Percentiles rank a stretch among this genome's conserved stretches.
Conservation (phyloP, 192 early-diverging fungal species). For the Mortierella alpina region DNA sequence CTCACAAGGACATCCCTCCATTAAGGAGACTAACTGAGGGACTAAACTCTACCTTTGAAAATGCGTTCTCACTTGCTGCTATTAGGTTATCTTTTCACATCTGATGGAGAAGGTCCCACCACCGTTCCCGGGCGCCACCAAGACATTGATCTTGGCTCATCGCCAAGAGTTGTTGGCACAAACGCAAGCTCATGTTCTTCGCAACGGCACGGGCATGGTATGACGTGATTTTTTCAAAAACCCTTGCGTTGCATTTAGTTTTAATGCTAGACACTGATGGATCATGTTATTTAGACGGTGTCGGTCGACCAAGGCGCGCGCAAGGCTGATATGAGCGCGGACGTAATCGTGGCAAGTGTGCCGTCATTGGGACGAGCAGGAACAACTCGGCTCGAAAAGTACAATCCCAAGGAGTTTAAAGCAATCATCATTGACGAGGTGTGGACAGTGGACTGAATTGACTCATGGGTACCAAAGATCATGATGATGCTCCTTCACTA, state of each 20-base stretch:
- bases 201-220: conserved; percentile 70
- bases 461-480: not conserved
- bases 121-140: conserved; percentile 72
- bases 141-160: conserved; percentile 89
- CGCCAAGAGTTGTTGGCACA: conserved; percentile 89
- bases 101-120: conserved; percentile 76
- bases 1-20: not conserved
- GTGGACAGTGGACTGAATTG: not conserved
- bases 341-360: conserved; percentile 85
- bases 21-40: too few species aligned
- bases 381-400: conserved; percentile 64
- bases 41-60: not conserved
- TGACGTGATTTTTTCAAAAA: not conserved
- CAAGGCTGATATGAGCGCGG: conserved; percentile 66
- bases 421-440: conserved; percentile 90
- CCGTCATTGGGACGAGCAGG: conserved; percentile 71
- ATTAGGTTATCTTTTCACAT: conserved; percentile 83
- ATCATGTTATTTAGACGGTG: conserved; percentile 52
- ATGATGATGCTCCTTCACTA: not conserved
- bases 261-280: not conserved
- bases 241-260: not conserved
- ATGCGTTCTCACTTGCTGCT: not conserved
- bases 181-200: conserved; percentile 74
- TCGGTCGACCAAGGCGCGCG: conserved; percentile 75
- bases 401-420: conserved; percentile 85